Evolutionary conservation across 331 rosid genomes (phyloP).

Genomic region (Acacia concinna): DNA sequence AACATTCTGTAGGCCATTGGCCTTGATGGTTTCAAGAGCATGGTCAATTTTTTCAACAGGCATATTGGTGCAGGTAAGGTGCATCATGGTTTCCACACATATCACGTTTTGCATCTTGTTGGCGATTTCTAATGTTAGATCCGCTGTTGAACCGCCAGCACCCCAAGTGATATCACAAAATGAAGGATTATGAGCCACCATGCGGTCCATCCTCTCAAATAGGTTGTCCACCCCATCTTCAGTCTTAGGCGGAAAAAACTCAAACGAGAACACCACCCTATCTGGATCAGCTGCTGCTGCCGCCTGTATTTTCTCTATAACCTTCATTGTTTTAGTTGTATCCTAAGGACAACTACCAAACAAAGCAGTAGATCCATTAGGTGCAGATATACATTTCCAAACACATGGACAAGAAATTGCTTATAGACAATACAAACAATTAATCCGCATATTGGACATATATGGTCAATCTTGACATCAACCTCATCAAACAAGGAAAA

Average conservation of each 20-base stretch:
- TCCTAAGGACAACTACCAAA: slow-evolving; percentile 11
- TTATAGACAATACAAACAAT: too few species aligned
- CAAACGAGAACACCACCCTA: slow-evolving; percentile 78
- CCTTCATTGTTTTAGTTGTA: slow-evolving; percentile 51
- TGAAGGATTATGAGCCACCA: slow-evolving; percentile 90
- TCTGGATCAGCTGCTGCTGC: slow-evolving; percentile 38
- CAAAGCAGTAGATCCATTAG: slow-evolving; percentile 22
- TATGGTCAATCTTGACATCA: background rate
- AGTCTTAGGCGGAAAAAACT: slow-evolving; percentile 92
- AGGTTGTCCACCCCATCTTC: slow-evolving; percentile 93
- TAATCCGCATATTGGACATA: background rate
- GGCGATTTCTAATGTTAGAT: slow-evolving; percentile 83
- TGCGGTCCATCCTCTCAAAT: slow-evolving; percentile 92
- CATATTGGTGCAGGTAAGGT: slow-evolving; percentile 97
- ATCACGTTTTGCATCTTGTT: slow-evolving; percentile 87
- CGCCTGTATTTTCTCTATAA: slow-evolving; percentile 72
- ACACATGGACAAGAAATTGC: background rate
- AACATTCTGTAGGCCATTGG: slow-evolving; percentile 89
- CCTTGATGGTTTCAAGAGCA: slow-evolving; percentile 78
- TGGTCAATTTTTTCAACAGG: slow-evolving; percentile 91
- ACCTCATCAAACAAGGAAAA: background rate
- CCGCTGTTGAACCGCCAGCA: slow-evolving; percentile 93
- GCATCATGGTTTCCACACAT: slow-evolving; percentile 97
- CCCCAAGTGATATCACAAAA: slow-evolving; percentile 99
- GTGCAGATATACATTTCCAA: slow-evolving; percentile 10